Conservation (phyloP, 352 stramenopile species). For the Plasmopara muralis region DNA sequence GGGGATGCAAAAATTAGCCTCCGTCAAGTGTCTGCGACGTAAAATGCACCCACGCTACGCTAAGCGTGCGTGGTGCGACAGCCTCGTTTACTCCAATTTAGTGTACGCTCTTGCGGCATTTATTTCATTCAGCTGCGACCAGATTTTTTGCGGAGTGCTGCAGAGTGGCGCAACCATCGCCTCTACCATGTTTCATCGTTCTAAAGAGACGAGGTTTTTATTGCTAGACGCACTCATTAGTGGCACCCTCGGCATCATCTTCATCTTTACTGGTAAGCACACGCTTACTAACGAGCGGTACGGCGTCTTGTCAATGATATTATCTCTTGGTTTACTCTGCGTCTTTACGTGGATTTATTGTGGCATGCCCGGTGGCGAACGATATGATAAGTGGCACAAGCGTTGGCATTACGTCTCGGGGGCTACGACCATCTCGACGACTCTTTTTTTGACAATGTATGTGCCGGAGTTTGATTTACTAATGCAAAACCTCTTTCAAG, state of each 20-base stretch:
- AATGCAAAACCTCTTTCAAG: constrained; percentile 64
- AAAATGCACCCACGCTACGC: constrained; percentile 35
- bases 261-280: constrained; percentile 60
- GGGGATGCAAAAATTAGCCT: constrained; percentile 30
- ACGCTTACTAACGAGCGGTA: constrained; percentile 71
- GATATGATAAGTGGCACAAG: constrained; percentile 78
- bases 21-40: constrained; percentile 31
- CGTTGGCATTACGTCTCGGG: constrained; percentile 81
- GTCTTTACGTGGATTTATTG: constrained; percentile 81
- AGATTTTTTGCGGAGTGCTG: constrained; percentile 68
- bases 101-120: constrained; percentile 65
- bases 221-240: constrained; percentile 73
- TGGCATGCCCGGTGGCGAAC: constrained; percentile 55
- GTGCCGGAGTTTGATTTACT: constrained; percentile 75
- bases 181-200: constrained; percentile 75
- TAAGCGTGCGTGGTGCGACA: constrained; percentile 67
- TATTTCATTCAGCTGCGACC: constrained; percentile 61
- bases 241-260: constrained; percentile 60
- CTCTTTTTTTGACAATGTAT: constrained; percentile 67
- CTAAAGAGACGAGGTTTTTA: constrained; percentile 79
- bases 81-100: constrained; percentile 76
- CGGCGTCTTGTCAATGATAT: constrained; percentile 62
- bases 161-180: constrained; percentile 63
- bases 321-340: constrained; percentile 45
- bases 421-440: constrained; percentile 65